These are phyloP conservation scores for Podospora didyma DNA, from an alignment of 495 filamentous ascomycete species.

Conservation along the genomic window DNA sequence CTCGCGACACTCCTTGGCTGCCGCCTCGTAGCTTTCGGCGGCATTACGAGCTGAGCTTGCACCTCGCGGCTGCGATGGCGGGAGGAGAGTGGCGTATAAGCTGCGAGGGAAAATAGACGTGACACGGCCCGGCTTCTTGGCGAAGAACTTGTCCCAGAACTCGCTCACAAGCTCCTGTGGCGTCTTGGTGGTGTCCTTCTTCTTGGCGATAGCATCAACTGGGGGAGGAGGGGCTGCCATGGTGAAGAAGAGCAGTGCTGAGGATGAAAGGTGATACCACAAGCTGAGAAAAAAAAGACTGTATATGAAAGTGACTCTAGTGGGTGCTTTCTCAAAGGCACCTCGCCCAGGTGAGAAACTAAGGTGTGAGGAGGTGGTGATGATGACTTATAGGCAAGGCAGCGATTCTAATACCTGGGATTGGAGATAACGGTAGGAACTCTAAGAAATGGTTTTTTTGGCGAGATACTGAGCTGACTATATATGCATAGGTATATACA, in stretches of 20 bases:
- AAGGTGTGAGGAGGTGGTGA: no score
- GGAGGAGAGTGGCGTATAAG: slow-evolving; percentile 26
- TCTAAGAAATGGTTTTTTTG: no score
- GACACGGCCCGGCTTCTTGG: slow-evolving; percentile 28
- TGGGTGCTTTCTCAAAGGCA: no score
- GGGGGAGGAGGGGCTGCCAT: background rate
- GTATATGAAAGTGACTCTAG: no score
- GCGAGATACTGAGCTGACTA: no score
- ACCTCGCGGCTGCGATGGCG: slow-evolving; percentile 16
- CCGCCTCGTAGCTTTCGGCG: slow-evolving; percentile 57
- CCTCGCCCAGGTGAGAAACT: no score
- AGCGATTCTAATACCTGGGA: no score
- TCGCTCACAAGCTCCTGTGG: slow-evolving; percentile 24
- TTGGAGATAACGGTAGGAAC: no score
- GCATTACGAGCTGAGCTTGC: slow-evolving; percentile 24
- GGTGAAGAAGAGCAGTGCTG: no score
- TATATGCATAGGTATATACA: background rate
- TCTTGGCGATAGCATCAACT: background rate
- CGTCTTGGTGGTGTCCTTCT: slow-evolving; percentile 22
- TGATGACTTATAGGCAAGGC: no score
- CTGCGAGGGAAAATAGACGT: slow-evolving; percentile 29
- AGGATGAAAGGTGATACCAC: no score
- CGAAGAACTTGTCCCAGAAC: slow-evolving; percentile 30
- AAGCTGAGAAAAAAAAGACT: no score
- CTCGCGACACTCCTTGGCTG: slow-evolving; percentile 54